Conservation (phyloP, 75 land plant genomes). For the Cupressus sempervirens region DNA sequence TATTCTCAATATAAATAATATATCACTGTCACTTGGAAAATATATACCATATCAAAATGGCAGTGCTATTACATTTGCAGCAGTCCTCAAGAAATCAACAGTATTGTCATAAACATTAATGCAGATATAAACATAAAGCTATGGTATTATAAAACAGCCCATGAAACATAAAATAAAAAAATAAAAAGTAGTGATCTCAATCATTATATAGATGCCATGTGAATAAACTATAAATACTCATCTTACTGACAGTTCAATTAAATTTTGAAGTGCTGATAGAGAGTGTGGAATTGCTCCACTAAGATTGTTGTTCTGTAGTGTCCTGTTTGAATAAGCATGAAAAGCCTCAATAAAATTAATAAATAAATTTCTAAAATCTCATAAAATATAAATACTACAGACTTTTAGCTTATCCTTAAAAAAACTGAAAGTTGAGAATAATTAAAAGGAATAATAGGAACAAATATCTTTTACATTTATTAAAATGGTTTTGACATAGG, state of each 20-base stretch:
- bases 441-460: background rate
- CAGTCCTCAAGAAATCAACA: no score
- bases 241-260: constrained; percentile 50
- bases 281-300: constrained; percentile 37
- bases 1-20: no score
- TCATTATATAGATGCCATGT: background rate
- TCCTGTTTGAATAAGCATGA: constrained; percentile 2
- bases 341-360: background rate
- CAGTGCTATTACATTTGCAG: no score
- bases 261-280: constrained; percentile 29
- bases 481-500: background rate
- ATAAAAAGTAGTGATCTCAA: background rate
- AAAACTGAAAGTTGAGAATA: background rate
- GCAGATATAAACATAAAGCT: background rate
- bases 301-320: constrained; percentile 20
- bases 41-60: no score
- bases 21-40: no score
- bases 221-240: background rate
- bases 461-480: background rate
- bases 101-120: background rate
- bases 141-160: background rate
- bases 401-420: background rate
- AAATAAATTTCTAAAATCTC: background rate
- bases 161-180: background rate
- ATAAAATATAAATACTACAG: background rate